phyloP scores from a whole-genome alignment of 2,329 filamentous ascomycete species.

The Rutstroemia sp. region DNA sequence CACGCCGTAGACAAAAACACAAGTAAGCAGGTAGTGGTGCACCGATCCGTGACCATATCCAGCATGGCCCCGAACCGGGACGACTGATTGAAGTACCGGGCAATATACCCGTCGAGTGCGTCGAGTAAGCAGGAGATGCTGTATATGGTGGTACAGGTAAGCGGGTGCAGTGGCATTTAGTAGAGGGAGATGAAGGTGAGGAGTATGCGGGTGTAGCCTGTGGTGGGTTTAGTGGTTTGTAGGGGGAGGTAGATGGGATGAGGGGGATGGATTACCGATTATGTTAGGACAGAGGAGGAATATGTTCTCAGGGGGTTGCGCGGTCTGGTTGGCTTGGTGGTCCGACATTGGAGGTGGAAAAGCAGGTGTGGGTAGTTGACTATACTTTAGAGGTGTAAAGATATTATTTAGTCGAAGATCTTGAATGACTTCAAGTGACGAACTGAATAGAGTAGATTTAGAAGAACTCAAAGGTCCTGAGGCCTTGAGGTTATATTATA shows the following conservation, averaged over 20 bases:
- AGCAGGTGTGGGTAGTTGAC: too few species aligned
- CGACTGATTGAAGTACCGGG: slow-evolving; percentile 77
- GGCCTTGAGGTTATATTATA: too few species aligned
- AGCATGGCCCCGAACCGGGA: slow-evolving; percentile 94
- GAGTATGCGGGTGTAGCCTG: slow-evolving; percentile 71
- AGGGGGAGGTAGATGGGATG: background rate
- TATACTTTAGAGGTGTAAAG: too few species aligned
- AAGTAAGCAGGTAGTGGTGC: slow-evolving; percentile 89
- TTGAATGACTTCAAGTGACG: too few species aligned
- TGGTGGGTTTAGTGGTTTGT: slow-evolving; percentile 13
- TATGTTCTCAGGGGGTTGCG: slow-evolving; percentile 57
- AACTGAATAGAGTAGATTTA: too few species aligned
- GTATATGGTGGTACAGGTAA: slow-evolving; percentile 87
- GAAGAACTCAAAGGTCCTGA: too few species aligned
- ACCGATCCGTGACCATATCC: slow-evolving; percentile 98
- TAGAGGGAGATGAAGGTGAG: slow-evolving; percentile 87
- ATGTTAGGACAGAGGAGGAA: slow-evolving; percentile 77
- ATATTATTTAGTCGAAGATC: too few species aligned
- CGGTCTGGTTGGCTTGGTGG: slow-evolving; percentile 30
- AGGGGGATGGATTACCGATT: slow-evolving; percentile 63
- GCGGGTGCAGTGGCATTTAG: slow-evolving; percentile 98
- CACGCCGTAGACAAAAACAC: slow-evolving; percentile 94
- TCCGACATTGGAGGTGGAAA: slow-evolving; percentile 21
- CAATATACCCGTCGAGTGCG: slow-evolving; percentile 90
- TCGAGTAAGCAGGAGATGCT: slow-evolving; percentile 92